Evolutionary conservation across 1,284 basidiomycete species (phyloP).

Genomic region (Wolfiporia cocos): DNA sequence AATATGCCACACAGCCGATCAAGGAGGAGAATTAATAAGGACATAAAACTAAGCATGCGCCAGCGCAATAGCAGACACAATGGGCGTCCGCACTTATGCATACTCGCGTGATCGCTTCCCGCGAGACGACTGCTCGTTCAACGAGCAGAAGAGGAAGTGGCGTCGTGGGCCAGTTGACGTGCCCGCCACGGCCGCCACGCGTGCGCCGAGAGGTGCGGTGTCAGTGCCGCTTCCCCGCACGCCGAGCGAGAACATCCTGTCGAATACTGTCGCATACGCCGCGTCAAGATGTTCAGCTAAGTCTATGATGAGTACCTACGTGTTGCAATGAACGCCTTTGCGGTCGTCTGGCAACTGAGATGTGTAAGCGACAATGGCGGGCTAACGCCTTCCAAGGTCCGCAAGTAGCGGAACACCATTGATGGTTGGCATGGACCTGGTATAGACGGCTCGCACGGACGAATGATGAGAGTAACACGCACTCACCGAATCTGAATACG

Average conservation of each 20-base stretch:
- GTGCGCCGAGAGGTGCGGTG: slow-evolving; percentile 50
- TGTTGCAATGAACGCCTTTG: slow-evolving; percentile 80
- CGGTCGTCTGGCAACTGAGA: slow-evolving; percentile 81
- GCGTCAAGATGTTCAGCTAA: slow-evolving; percentile 2
- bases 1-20: too few species aligned
- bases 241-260: slow-evolving; percentile 86
- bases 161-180: slow-evolving; percentile 63
- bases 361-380: slow-evolving; percentile 77
- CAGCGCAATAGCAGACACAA: too few species aligned
- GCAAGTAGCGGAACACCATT: slow-evolving; percentile 84
- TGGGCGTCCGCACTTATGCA: slow-evolving; percentile 8
- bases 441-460: neutral
- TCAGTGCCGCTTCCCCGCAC: slow-evolving; percentile 67
- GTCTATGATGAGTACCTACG: slow-evolving; percentile 40
- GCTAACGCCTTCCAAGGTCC: slow-evolving; percentile 76
- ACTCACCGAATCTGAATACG: slow-evolving; percentile 78
- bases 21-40: too few species aligned
- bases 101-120: slow-evolving; percentile 24
- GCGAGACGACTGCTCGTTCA: slow-evolving; percentile 29
- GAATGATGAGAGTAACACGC: slow-evolving; percentile 5
- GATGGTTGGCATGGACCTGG: slow-evolving; percentile 78
- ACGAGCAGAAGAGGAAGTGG: slow-evolving; percentile 74
- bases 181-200: slow-evolving; percentile 58
- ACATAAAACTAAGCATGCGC: too few species aligned
- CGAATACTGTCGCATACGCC: slow-evolving; percentile 57